These are phyloP conservation scores for Gracilaria gracilis DNA, from an alignment of 23 red algal genomes.

Conservation along the genomic window DNA sequence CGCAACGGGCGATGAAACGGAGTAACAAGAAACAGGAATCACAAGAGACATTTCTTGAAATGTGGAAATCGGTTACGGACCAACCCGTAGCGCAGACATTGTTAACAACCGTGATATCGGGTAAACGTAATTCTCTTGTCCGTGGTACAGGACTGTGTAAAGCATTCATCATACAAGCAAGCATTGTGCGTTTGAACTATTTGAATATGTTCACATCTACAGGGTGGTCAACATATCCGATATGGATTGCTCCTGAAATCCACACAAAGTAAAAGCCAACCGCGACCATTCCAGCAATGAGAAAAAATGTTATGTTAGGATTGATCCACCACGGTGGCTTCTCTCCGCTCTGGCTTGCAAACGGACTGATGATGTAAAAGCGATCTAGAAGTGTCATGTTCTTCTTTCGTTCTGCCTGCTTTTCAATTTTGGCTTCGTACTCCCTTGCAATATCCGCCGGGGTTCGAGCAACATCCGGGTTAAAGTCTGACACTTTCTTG, in stretches of 20 bases:
- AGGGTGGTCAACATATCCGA: constrained; percentile 85
- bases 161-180: neutral
- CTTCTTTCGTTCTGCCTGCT: constrained; percentile 52
- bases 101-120: neutral
- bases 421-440: constrained; percentile 69
- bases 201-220: constrained; percentile 82
- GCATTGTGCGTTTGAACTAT: neutral
- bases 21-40: neutral
- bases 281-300: constrained; percentile 73
- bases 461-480: constrained; percentile 73
- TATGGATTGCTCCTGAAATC: constrained; percentile 79
- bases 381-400: constrained; percentile 67
- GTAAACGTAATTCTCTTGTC: too few species aligned
- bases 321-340: constrained; percentile 98
- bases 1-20: constrained; percentile 41
- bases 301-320: constrained; percentile 93
- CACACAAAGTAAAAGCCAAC: constrained; percentile 88
- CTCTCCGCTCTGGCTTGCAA: constrained; percentile 92
- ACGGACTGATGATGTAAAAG: constrained; percentile 98
- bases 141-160: neutral
- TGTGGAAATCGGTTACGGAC: too few species aligned
- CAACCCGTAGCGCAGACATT: too few species aligned
- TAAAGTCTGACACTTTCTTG: constrained; percentile 71
- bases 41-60: neutral
- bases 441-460: constrained; percentile 78